phyloP scores from a whole-genome alignment of 108 stramenopile species.

The Discostella pseudostelligera region DNA sequence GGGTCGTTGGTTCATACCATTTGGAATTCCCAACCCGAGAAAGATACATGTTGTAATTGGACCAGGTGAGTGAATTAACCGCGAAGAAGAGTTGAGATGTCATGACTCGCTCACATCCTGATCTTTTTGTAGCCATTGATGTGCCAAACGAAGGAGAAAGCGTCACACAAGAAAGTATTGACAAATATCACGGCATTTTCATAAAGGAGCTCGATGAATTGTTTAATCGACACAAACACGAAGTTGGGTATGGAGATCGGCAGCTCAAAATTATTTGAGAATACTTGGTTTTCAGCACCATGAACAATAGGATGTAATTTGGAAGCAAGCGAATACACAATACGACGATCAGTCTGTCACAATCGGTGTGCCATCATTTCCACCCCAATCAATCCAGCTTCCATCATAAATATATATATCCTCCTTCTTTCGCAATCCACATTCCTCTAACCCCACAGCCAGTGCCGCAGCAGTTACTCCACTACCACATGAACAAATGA shows the following conservation, averaged over 20 bases:
- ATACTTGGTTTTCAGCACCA: neutral
- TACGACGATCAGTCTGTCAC: conserved; percentile 27
- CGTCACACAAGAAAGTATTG: conserved; percentile 34
- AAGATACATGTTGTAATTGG: conserved; percentile 50
- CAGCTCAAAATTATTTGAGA: conserved; percentile 48
- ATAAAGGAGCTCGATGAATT: conserved; percentile 43
- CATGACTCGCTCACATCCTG: neutral
- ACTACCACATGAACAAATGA: conserved; percentile 67
- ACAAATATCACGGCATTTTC: conserved; percentile 52
- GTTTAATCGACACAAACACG: conserved; percentile 59
- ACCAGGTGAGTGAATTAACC: conserved; percentile 12
- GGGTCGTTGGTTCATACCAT: conserved; percentile 49
- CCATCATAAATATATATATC: conserved; percentile 66
- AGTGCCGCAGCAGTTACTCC: conserved; percentile 71
- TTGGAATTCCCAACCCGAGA: conserved; percentile 50
- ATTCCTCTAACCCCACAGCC: conserved; percentile 61
- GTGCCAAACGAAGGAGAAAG: conserved; percentile 41
- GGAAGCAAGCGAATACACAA: too few species aligned
- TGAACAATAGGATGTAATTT: neutral
- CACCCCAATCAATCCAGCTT: conserved; percentile 76
- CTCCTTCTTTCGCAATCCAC: conserved; percentile 48
- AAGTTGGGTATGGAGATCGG: conserved; percentile 51
- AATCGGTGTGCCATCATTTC: conserved; percentile 53
- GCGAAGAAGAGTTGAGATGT: neutral
- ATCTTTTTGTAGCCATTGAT: conserved; percentile 34